Conservation (phyloP, 1,284 basidiomycete species). For the Marasmius oreades region DNA sequence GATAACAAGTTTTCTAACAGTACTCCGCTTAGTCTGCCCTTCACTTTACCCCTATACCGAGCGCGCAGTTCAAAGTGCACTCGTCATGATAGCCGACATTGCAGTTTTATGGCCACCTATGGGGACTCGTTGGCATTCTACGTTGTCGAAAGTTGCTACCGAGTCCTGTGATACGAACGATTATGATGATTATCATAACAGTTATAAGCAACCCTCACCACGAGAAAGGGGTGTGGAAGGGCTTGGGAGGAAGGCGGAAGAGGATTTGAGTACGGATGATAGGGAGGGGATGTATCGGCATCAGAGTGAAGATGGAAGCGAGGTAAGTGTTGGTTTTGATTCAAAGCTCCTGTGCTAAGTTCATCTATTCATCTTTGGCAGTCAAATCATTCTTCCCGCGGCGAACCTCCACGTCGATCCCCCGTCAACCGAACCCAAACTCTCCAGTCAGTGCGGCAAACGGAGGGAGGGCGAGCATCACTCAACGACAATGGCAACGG, state of each 20-base stretch:
- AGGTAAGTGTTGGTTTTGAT: background rate
- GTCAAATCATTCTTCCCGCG: too few species aligned
- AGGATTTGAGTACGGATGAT: conserved; percentile 14
- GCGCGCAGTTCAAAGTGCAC: conserved; percentile 10
- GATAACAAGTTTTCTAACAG: background rate
- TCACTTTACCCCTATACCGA: conserved; percentile 10
- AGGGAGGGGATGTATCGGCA: conserved; percentile 17
- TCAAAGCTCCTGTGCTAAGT: too few species aligned
- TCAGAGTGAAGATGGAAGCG: conserved; percentile 10
- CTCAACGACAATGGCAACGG: too few species aligned
- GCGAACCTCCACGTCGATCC: too few species aligned
- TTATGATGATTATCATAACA: too few species aligned
- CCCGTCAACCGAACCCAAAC: too few species aligned
- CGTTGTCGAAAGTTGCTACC: conserved; percentile 3
- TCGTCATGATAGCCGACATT: conserved; percentile 14
- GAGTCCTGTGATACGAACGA: conserved; percentile 7
- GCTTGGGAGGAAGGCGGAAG: conserved; percentile 14
- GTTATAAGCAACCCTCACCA: background rate
- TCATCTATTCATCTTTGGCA: too few species aligned
- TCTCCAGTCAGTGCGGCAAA: too few species aligned
- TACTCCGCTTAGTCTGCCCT: conserved; percentile 11
- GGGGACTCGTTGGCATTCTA: conserved; percentile 13
- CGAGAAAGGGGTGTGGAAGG: conserved; percentile 13
- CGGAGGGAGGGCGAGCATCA: too few species aligned
- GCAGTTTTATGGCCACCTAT: conserved; percentile 14